phyloP scores from a whole-genome alignment of 73 alveolate genomes.

The Tetrahymena borealis region DNA sequence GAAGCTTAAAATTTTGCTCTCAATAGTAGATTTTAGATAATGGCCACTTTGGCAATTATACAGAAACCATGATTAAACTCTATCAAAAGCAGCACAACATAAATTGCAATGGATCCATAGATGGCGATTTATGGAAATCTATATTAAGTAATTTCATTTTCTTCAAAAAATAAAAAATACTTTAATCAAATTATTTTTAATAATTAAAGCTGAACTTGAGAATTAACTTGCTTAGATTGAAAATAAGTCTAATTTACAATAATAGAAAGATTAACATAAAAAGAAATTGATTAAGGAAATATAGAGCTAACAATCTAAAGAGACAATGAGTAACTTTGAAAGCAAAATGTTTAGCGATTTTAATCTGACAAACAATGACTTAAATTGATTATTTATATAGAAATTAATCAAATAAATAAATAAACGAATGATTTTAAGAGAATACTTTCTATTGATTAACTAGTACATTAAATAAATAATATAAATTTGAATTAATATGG shows the following conservation, averaged over 20 bases:
- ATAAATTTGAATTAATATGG: too few relatives aligned
- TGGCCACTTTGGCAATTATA: not conserved
- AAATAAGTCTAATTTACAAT: not conserved
- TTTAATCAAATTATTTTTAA: not conserved
- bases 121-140: not conserved
- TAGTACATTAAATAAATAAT: too few relatives aligned
- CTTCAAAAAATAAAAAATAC: not conserved
- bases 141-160: not conserved
- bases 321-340: not conserved
- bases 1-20: not conserved
- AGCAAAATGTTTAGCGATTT: not conserved
- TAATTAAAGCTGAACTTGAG: not conserved
- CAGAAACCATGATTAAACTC: not conserved
- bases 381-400: not conserved
- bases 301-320: not conserved
- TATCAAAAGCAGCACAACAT: not conserved
- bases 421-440: too few relatives aligned
- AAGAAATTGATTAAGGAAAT: not conserved
- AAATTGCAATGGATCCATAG: not conserved
- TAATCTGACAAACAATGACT: not conserved
- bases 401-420: not conserved
- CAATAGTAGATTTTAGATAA: not conserved
- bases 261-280: not conserved
- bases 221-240: not conserved
- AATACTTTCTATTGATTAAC: too few relatives aligned